Percentiles rank a stretch among this genome's conserved stretches.
These are phyloP conservation scores for Hygrophorus pudorinus DNA, from an alignment of 768 basidiomycete species.

Conservation along the genomic window DNA sequence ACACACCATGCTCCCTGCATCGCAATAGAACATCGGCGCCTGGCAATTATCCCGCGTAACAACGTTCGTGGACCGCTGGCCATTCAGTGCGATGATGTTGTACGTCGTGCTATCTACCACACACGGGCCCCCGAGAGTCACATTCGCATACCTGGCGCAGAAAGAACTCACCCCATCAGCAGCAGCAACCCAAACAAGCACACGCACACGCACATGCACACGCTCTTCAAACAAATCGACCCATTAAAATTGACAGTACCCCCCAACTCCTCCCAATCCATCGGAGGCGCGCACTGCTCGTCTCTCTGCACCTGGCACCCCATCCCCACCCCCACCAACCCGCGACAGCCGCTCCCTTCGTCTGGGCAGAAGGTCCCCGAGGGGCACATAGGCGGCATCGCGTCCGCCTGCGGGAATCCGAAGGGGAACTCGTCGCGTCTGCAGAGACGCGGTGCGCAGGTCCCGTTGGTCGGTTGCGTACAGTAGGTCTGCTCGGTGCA, in stretches of 20 bases:
- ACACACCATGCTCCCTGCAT: conserved; percentile 32
- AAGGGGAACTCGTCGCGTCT: conserved; percentile 54
- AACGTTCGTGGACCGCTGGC: conserved; percentile 33
- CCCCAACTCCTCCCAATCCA: conserved; percentile 30
- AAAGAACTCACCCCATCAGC: too few relatives aligned
- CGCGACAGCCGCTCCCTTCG: conserved; percentile 47
- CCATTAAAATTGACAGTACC: conserved; percentile 38
- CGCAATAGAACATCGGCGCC: conserved; percentile 45
- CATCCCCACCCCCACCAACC: conserved; percentile 29
- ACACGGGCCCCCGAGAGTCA: conserved; percentile 41
- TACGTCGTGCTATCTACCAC: conserved; percentile 43
- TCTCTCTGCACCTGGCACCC: conserved; percentile 55
- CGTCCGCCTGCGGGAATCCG: conserved; percentile 26
- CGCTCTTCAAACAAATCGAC: conserved; percentile 45
- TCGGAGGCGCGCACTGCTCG: conserved; percentile 37
- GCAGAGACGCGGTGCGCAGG: conserved; percentile 46
- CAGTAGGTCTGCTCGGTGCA: conserved; percentile 55
- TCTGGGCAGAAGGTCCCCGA: conserved; percentile 56
- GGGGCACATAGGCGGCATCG: conserved; percentile 44
- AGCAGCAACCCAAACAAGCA: neutral
- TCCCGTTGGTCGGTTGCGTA: conserved; percentile 26
- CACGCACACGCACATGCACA: conserved; percentile 40
- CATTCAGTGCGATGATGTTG: conserved; percentile 31
- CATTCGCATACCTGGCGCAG: conserved; percentile 42
- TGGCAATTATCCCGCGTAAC: conserved; percentile 54